Evolutionary conservation across 2,329 filamentous ascomycete genomes (phyloP).

Genomic region (Lasiodiplodia citricola): DNA sequence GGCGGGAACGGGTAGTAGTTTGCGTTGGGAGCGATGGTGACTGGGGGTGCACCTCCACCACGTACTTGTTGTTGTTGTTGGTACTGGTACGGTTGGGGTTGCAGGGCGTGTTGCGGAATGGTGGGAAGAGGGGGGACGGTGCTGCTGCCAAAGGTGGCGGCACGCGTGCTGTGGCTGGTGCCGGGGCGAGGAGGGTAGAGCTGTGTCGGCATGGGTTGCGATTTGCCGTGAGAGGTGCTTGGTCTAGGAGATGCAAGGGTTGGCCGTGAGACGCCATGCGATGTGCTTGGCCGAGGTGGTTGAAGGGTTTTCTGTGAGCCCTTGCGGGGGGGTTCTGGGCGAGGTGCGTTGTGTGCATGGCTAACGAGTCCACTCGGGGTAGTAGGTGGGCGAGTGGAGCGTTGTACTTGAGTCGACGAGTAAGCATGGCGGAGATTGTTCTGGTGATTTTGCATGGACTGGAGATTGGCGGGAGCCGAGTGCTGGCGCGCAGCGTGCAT

Average conservation of each 20-base stretch:
- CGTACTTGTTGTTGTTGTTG: neutral
- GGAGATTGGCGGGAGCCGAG: neutral
- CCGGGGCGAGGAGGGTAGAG: neutral
- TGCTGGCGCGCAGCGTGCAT: neutral
- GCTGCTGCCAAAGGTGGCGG: neutral
- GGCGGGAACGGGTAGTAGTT: neutral
- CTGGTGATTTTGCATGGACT: neutral
- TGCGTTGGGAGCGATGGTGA: neutral
- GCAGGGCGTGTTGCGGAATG: neutral
- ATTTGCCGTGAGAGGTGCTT: neutral
- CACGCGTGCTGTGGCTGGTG: slow-evolving; percentile 6
- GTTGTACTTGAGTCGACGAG: neutral
- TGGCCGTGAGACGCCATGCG: neutral
- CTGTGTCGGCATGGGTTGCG: neutral
- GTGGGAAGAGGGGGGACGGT: neutral
- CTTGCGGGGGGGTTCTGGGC: neutral
- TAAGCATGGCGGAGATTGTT: neutral
- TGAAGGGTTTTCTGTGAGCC: neutral
- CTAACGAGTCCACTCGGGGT: neutral
- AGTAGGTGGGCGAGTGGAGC: neutral
- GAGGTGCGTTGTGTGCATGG: neutral
- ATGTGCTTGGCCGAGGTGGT: neutral
- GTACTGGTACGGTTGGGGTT: neutral
- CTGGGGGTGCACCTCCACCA: too few species aligned
- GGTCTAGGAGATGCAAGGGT: neutral